These are phyloP conservation scores for Pestalotiopsis sp. DNA, from an alignment of 2,329 filamentous ascomycete genomes.

Conservation along the genomic window DNA sequence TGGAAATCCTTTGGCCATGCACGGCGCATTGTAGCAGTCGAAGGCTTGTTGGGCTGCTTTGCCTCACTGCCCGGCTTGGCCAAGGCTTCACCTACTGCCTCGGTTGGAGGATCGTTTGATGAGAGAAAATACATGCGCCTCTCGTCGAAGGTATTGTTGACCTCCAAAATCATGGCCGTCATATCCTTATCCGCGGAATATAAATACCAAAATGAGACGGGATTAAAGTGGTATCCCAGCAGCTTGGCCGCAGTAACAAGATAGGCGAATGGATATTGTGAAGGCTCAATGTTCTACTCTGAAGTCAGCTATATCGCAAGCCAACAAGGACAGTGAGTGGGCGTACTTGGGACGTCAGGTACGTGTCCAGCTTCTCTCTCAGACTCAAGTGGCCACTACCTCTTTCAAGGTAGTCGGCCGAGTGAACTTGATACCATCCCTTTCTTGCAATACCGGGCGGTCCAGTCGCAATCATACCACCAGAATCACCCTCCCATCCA, in stretches of 20 bases:
- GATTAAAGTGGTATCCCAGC: conserved; percentile 71
- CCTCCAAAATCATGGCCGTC: conserved; percentile 67
- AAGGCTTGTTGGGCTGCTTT: background rate
- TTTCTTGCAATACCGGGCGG: conserved; percentile 18
- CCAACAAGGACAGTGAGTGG: background rate
- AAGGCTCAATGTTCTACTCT: conserved; percentile 54
- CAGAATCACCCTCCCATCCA: conserved; percentile 56
- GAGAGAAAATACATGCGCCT: conserved; percentile 65
- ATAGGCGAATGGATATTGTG: conserved; percentile 66
- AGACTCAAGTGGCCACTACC: conserved; percentile 53
- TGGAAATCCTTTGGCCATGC: conserved; percentile 72
- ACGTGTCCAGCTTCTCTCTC: conserved; percentile 61
- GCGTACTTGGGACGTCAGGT: conserved; percentile 57
- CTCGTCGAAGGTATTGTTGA: conserved; percentile 78
- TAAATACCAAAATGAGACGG: conserved; percentile 78
- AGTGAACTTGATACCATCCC: conserved; percentile 60
- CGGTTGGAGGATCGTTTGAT: conserved; percentile 28
- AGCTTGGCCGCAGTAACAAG: conserved; percentile 70
- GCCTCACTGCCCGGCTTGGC: conserved; percentile 7
- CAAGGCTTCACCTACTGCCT: conserved; percentile 14
- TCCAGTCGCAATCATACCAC: conserved; percentile 55
- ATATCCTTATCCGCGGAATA: conserved; percentile 61
- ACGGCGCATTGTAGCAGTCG: conserved; percentile 39
- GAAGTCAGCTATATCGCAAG: background rate
- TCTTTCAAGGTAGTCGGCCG: conserved; percentile 61